Evolutionary conservation across 2,329 filamentous ascomycete genomes (phyloP), one percentile per base, ranked within the genome.

Genomic region (Neopestalotiopsis clavispora): DNA sequence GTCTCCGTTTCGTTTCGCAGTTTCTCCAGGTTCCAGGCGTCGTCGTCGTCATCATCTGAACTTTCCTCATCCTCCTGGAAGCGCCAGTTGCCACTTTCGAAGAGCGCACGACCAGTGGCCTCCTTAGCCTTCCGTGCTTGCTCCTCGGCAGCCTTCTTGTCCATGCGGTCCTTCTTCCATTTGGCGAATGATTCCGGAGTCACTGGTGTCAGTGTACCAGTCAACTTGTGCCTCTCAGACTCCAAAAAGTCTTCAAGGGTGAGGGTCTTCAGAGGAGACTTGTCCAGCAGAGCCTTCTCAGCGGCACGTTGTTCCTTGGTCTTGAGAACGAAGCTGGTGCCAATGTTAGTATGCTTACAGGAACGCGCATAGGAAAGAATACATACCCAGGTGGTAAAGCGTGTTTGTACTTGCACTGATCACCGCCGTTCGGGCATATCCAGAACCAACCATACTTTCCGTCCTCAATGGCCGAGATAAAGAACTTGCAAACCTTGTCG

Each of bases 401-500:
- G 81, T 99, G 96, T 83, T 93, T 95, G 80, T 99, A 99, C 92
- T 96, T 98, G 92, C 96, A 99, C 82, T 97, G 94, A 79, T 99
- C 92, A 72, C 93, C 95, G 73, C 94, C 95, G 78, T 98, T 98
- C 61, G 96, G 96, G 87, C 96, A 99, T 69, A 90, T 87, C 96
- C 96, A 99, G 84, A 99, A 98, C 96, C 96, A 99, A 71, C 96
- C 96, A 77, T 99, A 99, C 83, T 98, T 99, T 76, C 94, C 93
- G 78, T 99, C 96, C 83, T 99, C 96, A 71, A 99, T 96, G 32
- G 96, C 96, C 74, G 95, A 91, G 79, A 98, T 96, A 80, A 99
- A 99, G 86, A 85, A 97, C 83, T 98, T 99, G 93, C 96, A 99
- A 74, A 99, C 96, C 84, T 98, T 99, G 79, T 99, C 96, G 61